Base-by-base conservation (phyloP, 352 stramenopile species). In the Globisporangium sylvaticum region DNA sequence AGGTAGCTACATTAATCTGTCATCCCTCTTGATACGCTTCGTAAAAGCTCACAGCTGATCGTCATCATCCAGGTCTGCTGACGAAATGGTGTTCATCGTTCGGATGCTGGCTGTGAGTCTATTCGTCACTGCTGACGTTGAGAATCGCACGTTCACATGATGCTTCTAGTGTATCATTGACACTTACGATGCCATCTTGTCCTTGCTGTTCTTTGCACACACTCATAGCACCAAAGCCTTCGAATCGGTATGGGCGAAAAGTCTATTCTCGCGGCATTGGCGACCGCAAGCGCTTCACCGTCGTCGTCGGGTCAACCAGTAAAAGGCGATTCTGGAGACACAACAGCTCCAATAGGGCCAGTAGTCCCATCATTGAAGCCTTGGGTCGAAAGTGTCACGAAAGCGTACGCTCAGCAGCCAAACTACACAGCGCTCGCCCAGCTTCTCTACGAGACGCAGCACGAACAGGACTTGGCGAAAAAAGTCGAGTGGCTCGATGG, bases 161-260 rank as follows among this genome's bases (percentile, higher is more conserved):
- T 3, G 6, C 39, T 48, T 48, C 4, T 12, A 46, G 37, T 18
- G 7, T 5, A 46, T 46, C 37, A 5, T 46, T 46, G 14, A 46
- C 15, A 48, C 39, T 48, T 48, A 22, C 39, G 15, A 7, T 48
- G 15, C 18, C 18, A 15, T 22, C 4, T 48, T 9, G 6, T 10
- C 18, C 39, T 48, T 48, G 15, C 15, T 48, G 39, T 22, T 48
- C 12, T 48, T 9, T 48, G 39, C 15, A 22, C 6, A 15, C 48
- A 60, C 64, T 4, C 44, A 39, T 31, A 95, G 87, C 87, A 95
- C 72, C 87, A 95, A 75, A 92, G 86, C 53, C 69, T 95, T 18
- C 83, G 87, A 44, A 91, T 95, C 65, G 83, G 79, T 34, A 88
- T 93, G 79, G 87, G 84, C 15, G 83, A 90, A 57, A 95, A 95